Conservation (phyloP, 2,329 filamentous ascomycete genomes). For the Claviceps arundinis region DNA sequence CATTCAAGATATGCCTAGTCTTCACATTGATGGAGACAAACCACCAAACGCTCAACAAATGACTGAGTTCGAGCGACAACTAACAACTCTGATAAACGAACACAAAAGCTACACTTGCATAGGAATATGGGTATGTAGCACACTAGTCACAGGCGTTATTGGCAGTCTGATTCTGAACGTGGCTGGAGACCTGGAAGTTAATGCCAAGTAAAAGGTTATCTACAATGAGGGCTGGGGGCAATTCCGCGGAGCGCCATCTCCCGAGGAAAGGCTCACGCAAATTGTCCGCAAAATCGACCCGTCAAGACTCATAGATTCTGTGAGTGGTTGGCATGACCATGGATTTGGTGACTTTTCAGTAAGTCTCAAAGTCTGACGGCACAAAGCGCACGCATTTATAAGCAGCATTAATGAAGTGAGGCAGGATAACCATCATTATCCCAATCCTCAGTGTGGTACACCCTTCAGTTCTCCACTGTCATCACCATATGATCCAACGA, state of each 20-base stretch:
- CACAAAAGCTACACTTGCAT: constrained; percentile 53
- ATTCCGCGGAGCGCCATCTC: constrained; percentile 30
- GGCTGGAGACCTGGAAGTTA: not conserved
- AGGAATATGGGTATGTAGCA: constrained; percentile 40
- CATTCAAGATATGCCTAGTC: constrained; percentile 59
- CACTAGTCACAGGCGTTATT: not conserved
- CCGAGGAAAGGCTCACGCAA: constrained; percentile 43
- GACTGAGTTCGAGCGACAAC: constrained; percentile 49
- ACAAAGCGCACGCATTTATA: not conserved
- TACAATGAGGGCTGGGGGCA: constrained; percentile 67
- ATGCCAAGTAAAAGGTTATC: constrained; percentile 32
- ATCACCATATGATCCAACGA: constrained; percentile 39
- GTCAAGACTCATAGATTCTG: constrained; percentile 48
- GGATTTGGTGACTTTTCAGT: constrained; percentile 50
- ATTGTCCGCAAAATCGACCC: constrained; percentile 45
- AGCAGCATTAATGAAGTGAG: not conserved
- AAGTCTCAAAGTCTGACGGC: constrained; percentile 2
- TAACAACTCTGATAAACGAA: constrained; percentile 47
- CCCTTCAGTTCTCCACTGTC: constrained; percentile 50
- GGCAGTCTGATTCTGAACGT: not conserved
- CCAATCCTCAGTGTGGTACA: constrained; percentile 56
- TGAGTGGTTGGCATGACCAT: constrained; percentile 54
- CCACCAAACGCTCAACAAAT: constrained; percentile 37
- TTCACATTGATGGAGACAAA: constrained; percentile 23
- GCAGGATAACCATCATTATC: constrained; percentile 59